These are phyloP conservation scores for Ascosphaera acerosa DNA, from an alignment of 2,329 filamentous ascomycete genomes.

Conservation along the genomic window DNA sequence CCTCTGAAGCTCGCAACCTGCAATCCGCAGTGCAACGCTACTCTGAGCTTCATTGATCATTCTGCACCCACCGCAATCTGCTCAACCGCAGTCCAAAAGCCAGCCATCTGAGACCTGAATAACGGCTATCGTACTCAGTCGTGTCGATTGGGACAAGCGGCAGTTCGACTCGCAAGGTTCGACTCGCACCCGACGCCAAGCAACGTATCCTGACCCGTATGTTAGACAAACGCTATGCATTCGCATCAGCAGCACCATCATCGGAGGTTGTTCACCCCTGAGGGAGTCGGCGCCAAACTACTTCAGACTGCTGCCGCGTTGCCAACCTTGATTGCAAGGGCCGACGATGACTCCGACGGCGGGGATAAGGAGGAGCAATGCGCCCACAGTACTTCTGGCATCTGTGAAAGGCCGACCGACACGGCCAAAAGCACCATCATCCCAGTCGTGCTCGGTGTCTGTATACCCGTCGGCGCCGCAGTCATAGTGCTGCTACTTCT, in stretches of 20 bases:
- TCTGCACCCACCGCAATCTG: too few species aligned
- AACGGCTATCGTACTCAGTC: too few species aligned
- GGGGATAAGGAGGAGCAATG: not conserved
- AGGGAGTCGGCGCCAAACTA: not conserved
- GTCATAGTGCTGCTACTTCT: constrained; percentile 45
- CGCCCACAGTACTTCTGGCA: not conserved
- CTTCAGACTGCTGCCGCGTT: not conserved
- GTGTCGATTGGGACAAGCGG: too few species aligned
- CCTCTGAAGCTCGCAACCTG: not conserved
- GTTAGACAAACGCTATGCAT: not conserved
- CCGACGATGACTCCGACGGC: not conserved
- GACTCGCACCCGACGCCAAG: not conserved
- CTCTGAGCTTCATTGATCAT: not conserved
- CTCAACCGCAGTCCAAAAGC: too few species aligned
- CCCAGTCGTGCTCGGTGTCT: constrained; percentile 41
- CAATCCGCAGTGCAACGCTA: not conserved
- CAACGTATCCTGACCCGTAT: not conserved
- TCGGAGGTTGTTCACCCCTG: not conserved
- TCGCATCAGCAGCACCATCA: not conserved
- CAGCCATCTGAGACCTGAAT: too few species aligned
- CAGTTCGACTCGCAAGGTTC: not conserved
- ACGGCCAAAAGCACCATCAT: constrained; percentile 30
- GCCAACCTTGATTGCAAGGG: not conserved
- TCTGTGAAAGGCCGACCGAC: constrained; percentile 36
- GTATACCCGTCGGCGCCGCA: constrained; percentile 45